Evolutionary conservation across 2,329 filamentous ascomycete genomes (phyloP).

Genomic region (Xylaria multiplex): DNA sequence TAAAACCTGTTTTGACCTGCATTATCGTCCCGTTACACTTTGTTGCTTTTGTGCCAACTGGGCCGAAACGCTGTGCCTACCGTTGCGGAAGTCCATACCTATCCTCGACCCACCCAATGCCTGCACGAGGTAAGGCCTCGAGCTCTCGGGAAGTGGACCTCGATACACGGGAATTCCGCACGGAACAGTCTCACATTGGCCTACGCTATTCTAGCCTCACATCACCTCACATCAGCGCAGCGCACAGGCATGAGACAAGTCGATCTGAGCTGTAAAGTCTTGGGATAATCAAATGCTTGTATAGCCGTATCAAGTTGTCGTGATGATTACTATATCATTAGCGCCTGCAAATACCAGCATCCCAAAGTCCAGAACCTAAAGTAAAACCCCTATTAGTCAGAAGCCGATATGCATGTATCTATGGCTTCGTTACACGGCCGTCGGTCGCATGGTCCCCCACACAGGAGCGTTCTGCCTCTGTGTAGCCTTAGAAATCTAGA

Average conservation of each 20-base stretch:
- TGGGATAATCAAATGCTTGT: constrained; percentile 9
- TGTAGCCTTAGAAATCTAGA: background rate
- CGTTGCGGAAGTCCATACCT: constrained; percentile 4
- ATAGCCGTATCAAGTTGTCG: constrained; percentile 6
- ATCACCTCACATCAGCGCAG: constrained; percentile 26
- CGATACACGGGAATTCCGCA: constrained; percentile 10
- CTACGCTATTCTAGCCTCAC: constrained; percentile 23
- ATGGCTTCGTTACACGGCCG: constrained; percentile 22
- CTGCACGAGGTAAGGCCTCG: constrained; percentile 23
- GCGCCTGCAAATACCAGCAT: constrained; percentile 8
- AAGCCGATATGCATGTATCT: constrained; percentile 21
- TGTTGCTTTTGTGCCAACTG: constrained; percentile 17
- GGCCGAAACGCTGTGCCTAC: constrained; percentile 11
- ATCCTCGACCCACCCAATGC: constrained; percentile 16
- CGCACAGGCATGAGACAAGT: constrained; percentile 12
- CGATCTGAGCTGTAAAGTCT: constrained; percentile 11
- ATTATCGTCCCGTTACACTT: constrained; percentile 18
- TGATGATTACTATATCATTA: constrained; percentile 13
- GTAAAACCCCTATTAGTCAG: constrained; percentile 13
- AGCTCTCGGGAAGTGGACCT: constrained; percentile 32
- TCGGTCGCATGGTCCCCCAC: constrained; percentile 17
- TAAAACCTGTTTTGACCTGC: constrained; percentile 30
- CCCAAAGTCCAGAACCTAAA: constrained; percentile 3
- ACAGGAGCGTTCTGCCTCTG: constrained; percentile 8
- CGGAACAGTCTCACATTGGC: constrained; percentile 19